phyloP scores from a whole-genome alignment of 2,329 filamentous ascomycete species.

The Beauveria sp. region DNA sequence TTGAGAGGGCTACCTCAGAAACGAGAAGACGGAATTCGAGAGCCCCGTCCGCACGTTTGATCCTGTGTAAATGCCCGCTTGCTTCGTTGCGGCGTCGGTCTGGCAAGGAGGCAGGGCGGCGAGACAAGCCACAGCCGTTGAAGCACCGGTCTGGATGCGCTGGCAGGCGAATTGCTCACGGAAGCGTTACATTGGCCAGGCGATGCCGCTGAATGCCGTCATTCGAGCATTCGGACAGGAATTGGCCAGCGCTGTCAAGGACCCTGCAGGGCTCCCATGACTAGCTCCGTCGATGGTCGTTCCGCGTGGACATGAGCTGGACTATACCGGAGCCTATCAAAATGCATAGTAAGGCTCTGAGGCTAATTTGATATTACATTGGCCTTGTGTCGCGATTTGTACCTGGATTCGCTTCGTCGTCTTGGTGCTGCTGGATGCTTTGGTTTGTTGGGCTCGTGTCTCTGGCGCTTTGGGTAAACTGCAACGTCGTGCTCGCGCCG shows the following conservation, averaged over 20 bases:
- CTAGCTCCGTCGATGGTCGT: constrained; percentile 1
- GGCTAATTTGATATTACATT: background rate
- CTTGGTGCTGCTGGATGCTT: background rate
- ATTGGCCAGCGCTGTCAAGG: background rate
- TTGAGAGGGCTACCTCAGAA: background rate
- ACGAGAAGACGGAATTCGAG: background rate
- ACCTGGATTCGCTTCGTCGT: background rate
- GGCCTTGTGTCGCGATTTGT: background rate
- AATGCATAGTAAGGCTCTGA: background rate
- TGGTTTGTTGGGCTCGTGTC: background rate
- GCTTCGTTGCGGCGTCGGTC: background rate
- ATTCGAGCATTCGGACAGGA: constrained; percentile 2
- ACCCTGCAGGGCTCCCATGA: constrained; percentile 8
- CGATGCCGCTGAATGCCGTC: constrained; percentile 1
- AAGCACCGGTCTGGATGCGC: constrained; percentile 6
- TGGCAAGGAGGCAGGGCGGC: background rate
- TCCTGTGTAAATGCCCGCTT: background rate
- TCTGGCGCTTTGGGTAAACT: constrained; percentile 3
- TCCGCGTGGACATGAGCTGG: constrained; percentile 6
- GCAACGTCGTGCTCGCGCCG: background rate
- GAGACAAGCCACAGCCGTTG: constrained; percentile 9
- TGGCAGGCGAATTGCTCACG: constrained; percentile 5
- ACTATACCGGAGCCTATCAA: constrained; percentile 6
- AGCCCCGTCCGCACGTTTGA: background rate
- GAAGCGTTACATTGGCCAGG: constrained; percentile 4